Base-by-base conservation (phyloP, 179 eudicot genomes). In the Silene noctiflora region DNA sequence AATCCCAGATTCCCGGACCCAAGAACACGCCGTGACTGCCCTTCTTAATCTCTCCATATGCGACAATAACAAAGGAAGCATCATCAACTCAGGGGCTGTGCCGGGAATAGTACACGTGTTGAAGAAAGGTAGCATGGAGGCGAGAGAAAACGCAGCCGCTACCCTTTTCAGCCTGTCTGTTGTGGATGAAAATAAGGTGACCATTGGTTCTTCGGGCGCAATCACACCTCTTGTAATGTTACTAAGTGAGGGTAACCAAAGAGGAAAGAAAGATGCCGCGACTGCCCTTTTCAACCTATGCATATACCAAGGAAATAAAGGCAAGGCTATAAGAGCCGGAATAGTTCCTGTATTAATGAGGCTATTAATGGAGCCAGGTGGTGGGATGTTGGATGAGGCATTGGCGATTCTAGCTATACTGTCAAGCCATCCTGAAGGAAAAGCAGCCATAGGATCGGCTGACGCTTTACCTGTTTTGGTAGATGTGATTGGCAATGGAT, bases 181-280 rank as follows among this genome's bases (percentile, higher is more conserved):
- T 46, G 85, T 92, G 56, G 98, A 94, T 76, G 97, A 92, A 83
- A 88, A 94, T 74, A 94, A 94, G 80, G 87, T 94, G 14, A 91
- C 88, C 4, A 90, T 94, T 2, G 98, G 98, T 27, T 74, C 77
- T 35, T 88, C 77, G 0, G 98, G 98, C 16, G 98, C 98, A 5
- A 92, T 94, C 62, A 93, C 94, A 9, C 96, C 96, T 17, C 94
- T 94, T 13, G 98, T 94, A n/a, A 76, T 78, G n/a, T 83, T 94
- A 16, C 86, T 94, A 20, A 87, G 82, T 72, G 96, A 92, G 81
- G 99, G 98, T 17, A 91, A 90, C 9, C 97, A 86, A 76, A 86
- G 97, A 71, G 99, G 99, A 63, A 95, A 88, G 83, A 95, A 95
- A 68, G 99, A 95, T 70, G 99, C 99, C 39, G 97, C 99, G 5